Evolutionary conservation across 352 stramenopile genomes (phyloP).

Genomic region (Globisporangium lucens): DNA sequence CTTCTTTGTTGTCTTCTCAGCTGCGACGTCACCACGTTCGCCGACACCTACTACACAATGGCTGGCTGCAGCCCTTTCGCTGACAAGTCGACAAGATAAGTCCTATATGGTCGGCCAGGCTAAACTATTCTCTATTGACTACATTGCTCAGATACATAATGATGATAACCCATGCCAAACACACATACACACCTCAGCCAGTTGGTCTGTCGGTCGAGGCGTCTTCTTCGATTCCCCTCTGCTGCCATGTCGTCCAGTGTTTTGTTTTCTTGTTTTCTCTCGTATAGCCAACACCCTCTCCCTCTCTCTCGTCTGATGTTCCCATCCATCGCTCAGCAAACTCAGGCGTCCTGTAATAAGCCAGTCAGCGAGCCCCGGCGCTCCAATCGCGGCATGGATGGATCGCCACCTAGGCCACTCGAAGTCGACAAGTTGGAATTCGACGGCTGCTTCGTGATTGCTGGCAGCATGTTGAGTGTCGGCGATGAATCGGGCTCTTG

Average conservation of each 20-base stretch:
- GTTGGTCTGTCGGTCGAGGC: constrained; percentile 2
- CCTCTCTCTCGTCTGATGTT: neutral
- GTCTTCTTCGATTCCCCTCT: neutral
- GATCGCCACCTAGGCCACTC: constrained; percentile 14
- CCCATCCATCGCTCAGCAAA: neutral
- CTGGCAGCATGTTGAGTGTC: constrained; percentile 73
- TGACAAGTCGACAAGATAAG: constrained; percentile 78
- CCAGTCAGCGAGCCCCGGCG: constrained; percentile 46
- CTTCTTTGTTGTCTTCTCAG: constrained; percentile 26
- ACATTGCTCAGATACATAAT: constrained; percentile 22
- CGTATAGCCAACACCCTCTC: constrained; percentile 8
- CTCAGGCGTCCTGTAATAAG: constrained; percentile 14
- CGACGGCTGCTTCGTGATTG: constrained; percentile 51
- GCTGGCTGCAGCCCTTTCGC: constrained; percentile 80
- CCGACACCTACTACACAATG: constrained; percentile 84
- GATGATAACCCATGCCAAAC: constrained; percentile 13
- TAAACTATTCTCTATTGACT: constrained; percentile 19
- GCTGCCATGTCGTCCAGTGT: neutral
- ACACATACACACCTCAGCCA: constrained; percentile 11
- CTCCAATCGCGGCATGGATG: constrained; percentile 32
- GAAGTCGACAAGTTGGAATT: constrained; percentile 33
- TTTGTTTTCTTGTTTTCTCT: neutral
- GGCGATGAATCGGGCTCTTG: constrained; percentile 69
- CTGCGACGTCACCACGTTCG: constrained; percentile 83
- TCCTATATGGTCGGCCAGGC: neutral